Percentiles rank a stretch among this genome's conserved stretches.
Evolutionary conservation across 1,284 basidiomycete genomes (phyloP).

Genomic region (Moesziomyces sp.): DNA sequence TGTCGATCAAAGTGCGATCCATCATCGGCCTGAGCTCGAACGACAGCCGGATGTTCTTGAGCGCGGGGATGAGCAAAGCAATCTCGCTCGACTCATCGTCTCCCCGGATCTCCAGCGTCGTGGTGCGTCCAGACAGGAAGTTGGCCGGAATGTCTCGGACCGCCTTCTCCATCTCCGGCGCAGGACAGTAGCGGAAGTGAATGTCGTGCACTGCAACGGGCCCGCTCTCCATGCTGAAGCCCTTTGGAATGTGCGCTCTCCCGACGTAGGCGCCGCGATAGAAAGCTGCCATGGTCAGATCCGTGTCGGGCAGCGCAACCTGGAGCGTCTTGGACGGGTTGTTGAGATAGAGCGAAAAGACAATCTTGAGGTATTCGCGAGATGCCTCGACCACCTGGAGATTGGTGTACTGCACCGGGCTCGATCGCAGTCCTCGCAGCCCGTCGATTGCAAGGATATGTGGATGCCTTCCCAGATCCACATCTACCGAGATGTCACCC

Average conservation of each 20-base stretch:
- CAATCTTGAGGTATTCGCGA: conserved; percentile 43
- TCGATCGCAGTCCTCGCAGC: conserved; percentile 35
- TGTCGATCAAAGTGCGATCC: conserved; percentile 53
- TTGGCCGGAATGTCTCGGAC: conserved; percentile 53
- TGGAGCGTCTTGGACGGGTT: conserved; percentile 49
- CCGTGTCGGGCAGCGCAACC: conserved; percentile 42
- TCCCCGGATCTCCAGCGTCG: conserved; percentile 54
- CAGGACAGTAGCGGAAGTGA: conserved; percentile 53
- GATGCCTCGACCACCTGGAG: conserved; percentile 50
- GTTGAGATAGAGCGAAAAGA: conserved; percentile 54
- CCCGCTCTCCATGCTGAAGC: conserved; percentile 39
- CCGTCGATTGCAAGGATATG: conserved; percentile 36
- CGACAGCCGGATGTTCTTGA: conserved; percentile 41
- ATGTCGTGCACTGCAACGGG: conserved; percentile 49
- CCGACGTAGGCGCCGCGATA: conserved; percentile 49
- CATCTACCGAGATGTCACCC: conserved; percentile 42
- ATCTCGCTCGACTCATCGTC: conserved; percentile 51
- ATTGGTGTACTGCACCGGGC: conserved; percentile 53
- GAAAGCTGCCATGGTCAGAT: conserved; percentile 52
- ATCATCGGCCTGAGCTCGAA: conserved; percentile 57
- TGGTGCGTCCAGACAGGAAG: conserved; percentile 50
- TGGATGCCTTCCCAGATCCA: conserved; percentile 38
- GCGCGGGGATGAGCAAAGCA: conserved; percentile 38
- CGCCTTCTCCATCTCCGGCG: conserved; percentile 19
- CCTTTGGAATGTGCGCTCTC: conserved; percentile 38